These are phyloP conservation scores for Maudiozyma turicensis DNA, from an alignment of 805 yeast species.

Conservation along the genomic window DNA sequence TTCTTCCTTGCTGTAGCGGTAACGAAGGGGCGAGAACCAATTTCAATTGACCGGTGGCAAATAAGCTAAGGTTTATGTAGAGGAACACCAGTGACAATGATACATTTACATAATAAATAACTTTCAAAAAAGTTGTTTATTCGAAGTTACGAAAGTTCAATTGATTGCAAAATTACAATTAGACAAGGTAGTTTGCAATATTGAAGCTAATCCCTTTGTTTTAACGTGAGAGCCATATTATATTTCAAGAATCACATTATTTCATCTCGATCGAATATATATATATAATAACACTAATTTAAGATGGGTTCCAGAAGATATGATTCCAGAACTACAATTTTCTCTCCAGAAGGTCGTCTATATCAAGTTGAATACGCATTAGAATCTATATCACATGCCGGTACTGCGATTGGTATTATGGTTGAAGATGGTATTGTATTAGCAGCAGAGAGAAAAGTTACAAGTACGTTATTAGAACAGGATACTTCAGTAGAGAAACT, in stretches of 20 bases:
- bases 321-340: slow-evolving; percentile 97
- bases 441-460: slow-evolving; percentile 94
- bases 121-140: not conserved
- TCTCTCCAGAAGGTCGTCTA: slow-evolving; percentile 96
- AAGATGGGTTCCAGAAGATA: slow-evolving; percentile 83
- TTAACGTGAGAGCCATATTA: too few species aligned
- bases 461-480: slow-evolving; percentile 85
- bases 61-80: not conserved
- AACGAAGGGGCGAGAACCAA: too few species aligned
- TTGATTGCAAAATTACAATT: not conserved
- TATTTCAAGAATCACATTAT: too few species aligned
- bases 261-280: not conserved
- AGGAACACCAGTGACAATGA: too few species aligned
- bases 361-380: slow-evolving; percentile 96
- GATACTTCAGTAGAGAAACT: slow-evolving; percentile 90
- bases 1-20: too few species aligned
- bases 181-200: not conserved
- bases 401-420: slow-evolving; percentile 91
- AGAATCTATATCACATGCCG: slow-evolving; percentile 96
- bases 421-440: slow-evolving; percentile 82
- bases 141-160: not conserved
- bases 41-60: not conserved
- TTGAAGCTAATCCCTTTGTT: too few species aligned
- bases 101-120: too few species aligned
- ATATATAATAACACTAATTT: not conserved